A percentile compares a stretch with the other conserved stretches of the same genome.
These are phyloP conservation scores for Arabidopsis suecica DNA, from an alignment of 345 rosid species.

Conservation along the genomic window DNA sequence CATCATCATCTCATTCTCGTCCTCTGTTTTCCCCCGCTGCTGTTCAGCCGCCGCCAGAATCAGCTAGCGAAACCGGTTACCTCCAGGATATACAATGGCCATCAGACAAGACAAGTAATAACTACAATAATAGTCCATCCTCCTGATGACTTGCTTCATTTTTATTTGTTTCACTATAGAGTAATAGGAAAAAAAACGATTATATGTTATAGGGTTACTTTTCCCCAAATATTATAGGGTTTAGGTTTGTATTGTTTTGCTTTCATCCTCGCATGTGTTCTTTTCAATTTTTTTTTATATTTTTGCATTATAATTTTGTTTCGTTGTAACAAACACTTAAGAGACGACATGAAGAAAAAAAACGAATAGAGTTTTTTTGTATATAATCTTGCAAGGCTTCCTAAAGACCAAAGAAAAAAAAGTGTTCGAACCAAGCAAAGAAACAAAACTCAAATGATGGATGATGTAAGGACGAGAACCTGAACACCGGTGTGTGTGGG, in stretches of 20 bases:
- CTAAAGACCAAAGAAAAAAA: background rate
- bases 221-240: background rate
- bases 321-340: background rate
- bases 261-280: slow-evolving; percentile 16
- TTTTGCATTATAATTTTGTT: slow-evolving; percentile 7
- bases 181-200: slow-evolving; percentile 17
- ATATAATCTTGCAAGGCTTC: slow-evolving; percentile 10
- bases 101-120: slow-evolving; percentile 34
- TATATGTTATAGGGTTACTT: background rate
- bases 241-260: slow-evolving; percentile 26
- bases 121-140: slow-evolving; percentile 32
- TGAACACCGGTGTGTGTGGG: background rate
- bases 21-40: slow-evolving; percentile 36
- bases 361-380: slow-evolving; percentile 13
- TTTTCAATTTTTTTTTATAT: background rate
- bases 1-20: slow-evolving; percentile 38
- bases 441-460: slow-evolving; percentile 16
- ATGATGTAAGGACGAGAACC: background rate
- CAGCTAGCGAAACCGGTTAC: slow-evolving; percentile 32
- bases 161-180: slow-evolving; percentile 6
- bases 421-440: background rate
- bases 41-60: slow-evolving; percentile 19
- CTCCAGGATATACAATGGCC: slow-evolving; percentile 32
- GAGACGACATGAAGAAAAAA: background rate
- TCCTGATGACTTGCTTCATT: slow-evolving; percentile 33